These are phyloP conservation scores for Erodium moschatum DNA, from an alignment of 441 rosid genomes.

Conservation along the genomic window DNA sequence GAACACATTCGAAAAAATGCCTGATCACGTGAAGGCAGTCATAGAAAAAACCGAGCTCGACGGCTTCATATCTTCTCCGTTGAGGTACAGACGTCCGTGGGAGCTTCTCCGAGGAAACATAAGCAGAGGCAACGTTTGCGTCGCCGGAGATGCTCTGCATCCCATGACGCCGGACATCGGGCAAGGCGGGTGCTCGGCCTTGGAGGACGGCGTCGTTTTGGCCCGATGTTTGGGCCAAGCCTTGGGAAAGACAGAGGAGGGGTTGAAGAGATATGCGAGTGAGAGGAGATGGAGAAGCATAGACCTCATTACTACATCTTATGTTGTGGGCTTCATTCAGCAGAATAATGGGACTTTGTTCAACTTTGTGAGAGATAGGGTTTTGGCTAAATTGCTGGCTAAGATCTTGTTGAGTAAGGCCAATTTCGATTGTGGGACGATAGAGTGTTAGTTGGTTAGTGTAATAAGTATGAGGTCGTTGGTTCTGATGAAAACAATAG, in stretches of 20 bases:
- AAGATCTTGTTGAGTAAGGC: conserved; percentile 31
- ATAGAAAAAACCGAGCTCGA: conserved; percentile 34
- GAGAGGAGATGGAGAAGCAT: conserved; percentile 76
- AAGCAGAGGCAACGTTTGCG: conserved; percentile 52
- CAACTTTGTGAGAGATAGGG: conserved; percentile 38
- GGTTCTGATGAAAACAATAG: no score
- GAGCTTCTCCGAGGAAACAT: conserved; percentile 53
- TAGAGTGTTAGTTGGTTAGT: conserved; percentile 8
- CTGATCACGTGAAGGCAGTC: conserved; percentile 27
- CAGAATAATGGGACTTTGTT: conserved; percentile 37
- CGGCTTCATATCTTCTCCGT: conserved; percentile 24
- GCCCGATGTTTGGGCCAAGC: conserved; percentile 54
- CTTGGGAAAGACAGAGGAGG: conserved; percentile 31
- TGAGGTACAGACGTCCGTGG: conserved; percentile 56
- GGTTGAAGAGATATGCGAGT: conserved; percentile 39
- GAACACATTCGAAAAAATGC: conserved; percentile 30
- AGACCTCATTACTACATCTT: conserved; percentile 43
- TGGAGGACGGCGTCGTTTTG: conserved; percentile 54
- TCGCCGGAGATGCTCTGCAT: conserved; percentile 70
- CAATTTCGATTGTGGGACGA: conserved; percentile 39
- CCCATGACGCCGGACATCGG: conserved; percentile 73
- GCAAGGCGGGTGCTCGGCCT: conserved; percentile 59
- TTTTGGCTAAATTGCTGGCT: conserved; percentile 27
- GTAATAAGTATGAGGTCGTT: no score
- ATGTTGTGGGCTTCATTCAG: conserved; percentile 43